phyloP scores from a whole-genome alignment of 192 early-diverging fungal genomes.

The Phycomyces nitens region DNA sequence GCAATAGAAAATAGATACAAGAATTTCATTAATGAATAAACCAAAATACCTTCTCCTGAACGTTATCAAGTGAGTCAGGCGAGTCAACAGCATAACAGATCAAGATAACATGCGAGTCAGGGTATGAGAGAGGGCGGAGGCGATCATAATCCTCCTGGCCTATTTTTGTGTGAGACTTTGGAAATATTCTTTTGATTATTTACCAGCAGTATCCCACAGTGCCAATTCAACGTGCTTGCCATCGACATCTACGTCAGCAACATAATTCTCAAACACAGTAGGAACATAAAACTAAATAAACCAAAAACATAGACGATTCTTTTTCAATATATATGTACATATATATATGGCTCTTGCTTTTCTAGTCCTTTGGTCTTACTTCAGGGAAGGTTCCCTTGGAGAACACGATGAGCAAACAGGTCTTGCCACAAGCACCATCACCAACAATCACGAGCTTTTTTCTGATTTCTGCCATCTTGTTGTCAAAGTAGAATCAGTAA shows the following conservation, averaged over 20 bases:
- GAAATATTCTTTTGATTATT: slow-evolving; percentile 2
- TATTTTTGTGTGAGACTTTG: neutral
- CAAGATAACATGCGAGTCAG: slow-evolving; percentile 88
- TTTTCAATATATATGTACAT: too few species aligned
- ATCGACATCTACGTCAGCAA: slow-evolving; percentile 68
- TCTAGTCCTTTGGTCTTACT: slow-evolving; percentile 29
- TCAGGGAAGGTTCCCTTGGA: slow-evolving; percentile 83
- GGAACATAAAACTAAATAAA: slow-evolving; percentile 60
- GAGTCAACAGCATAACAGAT: slow-evolving; percentile 90
- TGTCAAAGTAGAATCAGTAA: slow-evolving; percentile 21
- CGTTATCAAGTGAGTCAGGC: slow-evolving; percentile 78
- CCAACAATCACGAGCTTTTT: slow-evolving; percentile 91
- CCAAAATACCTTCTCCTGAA: slow-evolving; percentile 56
- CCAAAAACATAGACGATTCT: neutral
- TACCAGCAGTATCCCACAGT: slow-evolving; percentile 78
- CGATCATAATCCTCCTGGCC: slow-evolving; percentile 50
- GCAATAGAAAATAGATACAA: neutral
- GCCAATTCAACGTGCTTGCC: slow-evolving; percentile 65
- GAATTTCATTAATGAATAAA: neutral
- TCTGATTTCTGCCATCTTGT: slow-evolving; percentile 54
- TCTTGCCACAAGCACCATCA: slow-evolving; percentile 92
- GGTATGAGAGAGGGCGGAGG: slow-evolving; percentile 87
- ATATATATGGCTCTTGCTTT: too few species aligned
- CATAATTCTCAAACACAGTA: slow-evolving; percentile 76
- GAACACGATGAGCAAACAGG: slow-evolving; percentile 82